phyloP scores from a whole-genome alignment of 1,139 yeast genomes.

The Candida sojae region DNA sequence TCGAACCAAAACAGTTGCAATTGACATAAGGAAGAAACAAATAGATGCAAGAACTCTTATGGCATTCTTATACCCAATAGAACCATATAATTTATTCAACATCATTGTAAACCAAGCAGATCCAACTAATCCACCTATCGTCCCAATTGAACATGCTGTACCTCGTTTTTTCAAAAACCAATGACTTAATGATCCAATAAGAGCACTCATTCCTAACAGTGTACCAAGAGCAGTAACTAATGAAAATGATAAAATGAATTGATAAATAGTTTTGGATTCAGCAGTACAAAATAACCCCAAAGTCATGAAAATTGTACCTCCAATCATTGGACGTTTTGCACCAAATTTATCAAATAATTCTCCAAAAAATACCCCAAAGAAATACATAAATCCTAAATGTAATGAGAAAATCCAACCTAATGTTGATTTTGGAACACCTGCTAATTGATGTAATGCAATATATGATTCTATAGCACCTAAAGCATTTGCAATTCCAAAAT shows the following conservation, averaged over 20 bases:
- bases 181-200: slow-evolving; percentile 60
- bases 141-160: slow-evolving; percentile 56
- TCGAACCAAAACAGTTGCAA: slow-evolving; percentile 42
- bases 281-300: slow-evolving; percentile 57
- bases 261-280: slow-evolving; percentile 52
- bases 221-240: slow-evolving; percentile 58
- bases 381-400: slow-evolving; percentile 55
- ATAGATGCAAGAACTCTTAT: slow-evolving; percentile 57
- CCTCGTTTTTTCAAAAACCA: slow-evolving; percentile 61
- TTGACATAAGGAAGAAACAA: slow-evolving; percentile 37
- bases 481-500: slow-evolving; percentile 63
- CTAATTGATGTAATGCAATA: slow-evolving; percentile 51
- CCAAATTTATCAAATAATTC: slow-evolving; percentile 63
- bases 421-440: slow-evolving; percentile 38
- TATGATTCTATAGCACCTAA: slow-evolving; percentile 65
- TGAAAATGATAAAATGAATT: slow-evolving; percentile 61
- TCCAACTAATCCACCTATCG: slow-evolving; percentile 65
- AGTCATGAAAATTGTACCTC: slow-evolving; percentile 47
- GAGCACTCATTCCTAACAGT: slow-evolving; percentile 58
- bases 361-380: slow-evolving; percentile 62
- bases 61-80: slow-evolving; percentile 64
- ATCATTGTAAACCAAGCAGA: slow-evolving; percentile 61
- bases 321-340: slow-evolving; percentile 44
- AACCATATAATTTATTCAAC: slow-evolving; percentile 46
- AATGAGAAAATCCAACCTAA: slow-evolving; percentile 68